Evolutionary conservation across 2,329 filamentous ascomycete genomes (phyloP).

Genomic region (Plectosphaerella cucumerina): DNA sequence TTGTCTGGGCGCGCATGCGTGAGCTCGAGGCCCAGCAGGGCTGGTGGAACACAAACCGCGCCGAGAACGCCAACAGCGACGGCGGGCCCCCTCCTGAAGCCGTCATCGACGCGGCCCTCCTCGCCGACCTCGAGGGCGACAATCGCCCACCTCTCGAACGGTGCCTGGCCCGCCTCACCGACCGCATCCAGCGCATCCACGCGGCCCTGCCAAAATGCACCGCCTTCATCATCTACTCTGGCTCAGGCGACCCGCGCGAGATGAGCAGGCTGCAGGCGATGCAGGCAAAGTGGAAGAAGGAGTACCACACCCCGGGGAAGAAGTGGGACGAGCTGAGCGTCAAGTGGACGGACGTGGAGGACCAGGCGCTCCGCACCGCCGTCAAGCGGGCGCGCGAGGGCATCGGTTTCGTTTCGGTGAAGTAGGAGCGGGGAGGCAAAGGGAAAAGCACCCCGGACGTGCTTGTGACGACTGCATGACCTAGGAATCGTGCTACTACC

Average conservation of each 20-base stretch:
- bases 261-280: constrained; percentile 59
- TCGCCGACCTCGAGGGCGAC: neutral
- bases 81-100: constrained; percentile 29
- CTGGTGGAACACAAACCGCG: constrained; percentile 61
- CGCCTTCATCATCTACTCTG: constrained; percentile 60
- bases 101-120: constrained; percentile 18
- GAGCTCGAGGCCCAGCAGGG: constrained; percentile 62
- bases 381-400: constrained; percentile 55
- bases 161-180: constrained; percentile 39
- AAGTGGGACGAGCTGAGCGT: constrained; percentile 66
- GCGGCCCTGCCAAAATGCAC: constrained; percentile 59
- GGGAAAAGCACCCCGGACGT: neutral
- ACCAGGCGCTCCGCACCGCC: constrained; percentile 57
- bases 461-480: neutral
- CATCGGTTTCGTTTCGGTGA: constrained; percentile 61
- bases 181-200: constrained; percentile 52
- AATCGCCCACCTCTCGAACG: constrained; percentile 34
- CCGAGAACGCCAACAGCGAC: constrained; percentile 25
- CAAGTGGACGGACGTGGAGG: constrained; percentile 64
- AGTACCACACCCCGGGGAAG: constrained; percentile 58
- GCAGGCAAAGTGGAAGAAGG: constrained; percentile 56
- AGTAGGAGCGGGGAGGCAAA: constrained; percentile 32
- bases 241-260: constrained; percentile 63
- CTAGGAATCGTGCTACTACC: neutral
- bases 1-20: constrained; percentile 63